These are phyloP conservation scores for Grosmannia serpens DNA, from an alignment of 2,329 filamentous ascomycete species.

Conservation along the genomic window DNA sequence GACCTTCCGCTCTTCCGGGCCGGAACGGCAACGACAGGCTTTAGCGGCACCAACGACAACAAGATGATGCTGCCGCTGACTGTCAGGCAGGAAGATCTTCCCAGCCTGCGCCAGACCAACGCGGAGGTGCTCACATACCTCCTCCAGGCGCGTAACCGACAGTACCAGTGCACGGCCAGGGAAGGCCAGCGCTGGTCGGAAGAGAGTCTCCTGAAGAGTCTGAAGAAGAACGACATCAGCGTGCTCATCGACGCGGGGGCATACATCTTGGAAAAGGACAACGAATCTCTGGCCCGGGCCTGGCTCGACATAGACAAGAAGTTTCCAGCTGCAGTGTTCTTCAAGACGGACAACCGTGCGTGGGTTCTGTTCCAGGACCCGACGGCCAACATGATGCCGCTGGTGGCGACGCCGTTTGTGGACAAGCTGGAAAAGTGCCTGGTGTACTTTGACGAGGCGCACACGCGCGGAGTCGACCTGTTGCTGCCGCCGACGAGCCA, in stretches of 20 bases:
- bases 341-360: constrained; percentile 16
- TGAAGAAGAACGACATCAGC: constrained; percentile 27
- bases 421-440: constrained; percentile 28
- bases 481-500: constrained; percentile 34
- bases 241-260: constrained; percentile 56
- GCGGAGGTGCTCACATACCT: constrained; percentile 51
- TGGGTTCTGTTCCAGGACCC: constrained; percentile 4
- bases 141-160: constrained; percentile 36
- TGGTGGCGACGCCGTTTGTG: constrained; percentile 4
- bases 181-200: constrained; percentile 30
- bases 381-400: neutral
- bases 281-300: constrained; percentile 31
- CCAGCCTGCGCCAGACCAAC: constrained; percentile 45
- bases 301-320: constrained; percentile 37
- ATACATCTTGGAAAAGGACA: constrained; percentile 50
- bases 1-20: constrained; percentile 42
- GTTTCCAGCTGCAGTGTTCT: constrained; percentile 41
- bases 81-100: constrained; percentile 49
- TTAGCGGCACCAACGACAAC: constrained; percentile 62
- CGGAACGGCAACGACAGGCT: constrained; percentile 46
- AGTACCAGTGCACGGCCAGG: constrained; percentile 27
- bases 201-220: constrained; percentile 26
- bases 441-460: constrained; percentile 49
- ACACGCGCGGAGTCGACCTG: constrained; percentile 50
- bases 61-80: constrained; percentile 46